Evolutionary conservation across 768 basidiomycete genomes (phyloP), one percentile per base, ranked within the genome.

Genomic region (Xerocomellus amylosporus): DNA sequence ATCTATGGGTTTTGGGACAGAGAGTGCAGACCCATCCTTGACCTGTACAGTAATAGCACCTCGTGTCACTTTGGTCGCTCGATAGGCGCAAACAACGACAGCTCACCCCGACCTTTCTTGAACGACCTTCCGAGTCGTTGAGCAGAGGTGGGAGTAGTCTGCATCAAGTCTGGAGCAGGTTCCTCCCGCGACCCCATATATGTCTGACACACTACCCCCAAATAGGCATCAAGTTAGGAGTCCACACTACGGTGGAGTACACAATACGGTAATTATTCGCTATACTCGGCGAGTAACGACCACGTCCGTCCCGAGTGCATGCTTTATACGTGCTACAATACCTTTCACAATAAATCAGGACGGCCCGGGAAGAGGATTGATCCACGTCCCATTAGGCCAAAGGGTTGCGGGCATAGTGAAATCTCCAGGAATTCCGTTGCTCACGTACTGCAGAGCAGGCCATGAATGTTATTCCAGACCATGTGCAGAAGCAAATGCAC

Each of bases 351-450:
- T n/a, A 49, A 42, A 31, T 55, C 28, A 60, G 12, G 87, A 85
- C 46, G 87, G 76, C n/a, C 91, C 92, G 12, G 83, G 75, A 19
- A 75, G 70, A 22, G 93, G 84, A 65, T 90, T 79, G 40, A 83
- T 76, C 89, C 89, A 93, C 15, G 89, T 90, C 47, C 88, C 87
- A 66, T 93, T 93, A 3, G 85, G 82, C 77, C 82, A 87, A 48
- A 89, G 72, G 4, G 80, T 84, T 8, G 88, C 90, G 7, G 90
- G 77, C 75, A 80, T 88, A 0, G 92, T 91, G 62, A 88, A 94
- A 70, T 93, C 90, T 15, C 89, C 90, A 12, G 79, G 66, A 17
- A 60, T 63, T 17, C 75, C 77, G 2, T 68, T 62, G 15, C 64
- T 78, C 17, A 75, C 78, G 51, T 79, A 83, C 85, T 88, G 64